These are phyloP conservation scores for Boletus vermiculosoides DNA, from an alignment of 768 basidiomycete genomes.

Conservation along the genomic window DNA sequence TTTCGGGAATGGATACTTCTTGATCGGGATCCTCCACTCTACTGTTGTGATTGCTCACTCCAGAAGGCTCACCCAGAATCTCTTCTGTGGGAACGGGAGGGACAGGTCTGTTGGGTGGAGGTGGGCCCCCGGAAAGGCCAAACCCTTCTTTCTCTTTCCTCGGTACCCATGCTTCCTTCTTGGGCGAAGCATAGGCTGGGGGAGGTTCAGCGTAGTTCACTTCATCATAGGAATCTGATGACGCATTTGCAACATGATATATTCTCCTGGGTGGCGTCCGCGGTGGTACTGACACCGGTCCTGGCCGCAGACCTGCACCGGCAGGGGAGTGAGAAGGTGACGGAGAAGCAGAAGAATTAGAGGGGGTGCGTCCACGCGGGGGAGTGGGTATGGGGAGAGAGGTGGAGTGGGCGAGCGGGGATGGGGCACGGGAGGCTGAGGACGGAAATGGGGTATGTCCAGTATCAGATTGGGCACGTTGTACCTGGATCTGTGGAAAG, in stretches of 20 bases:
- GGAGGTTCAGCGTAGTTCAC: constrained; percentile 40
- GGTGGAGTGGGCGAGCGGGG: constrained; percentile 26
- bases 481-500: constrained; percentile 28
- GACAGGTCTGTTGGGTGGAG: constrained; percentile 18
- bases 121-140: not conserved
- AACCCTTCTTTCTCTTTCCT: constrained; percentile 22
- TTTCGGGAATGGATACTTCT: not conserved
- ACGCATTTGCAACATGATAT: constrained; percentile 43
- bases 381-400: constrained; percentile 21
- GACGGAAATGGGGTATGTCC: constrained; percentile 10
- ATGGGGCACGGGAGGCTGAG: constrained; percentile 12
- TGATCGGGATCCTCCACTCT: constrained; percentile 3
- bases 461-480: constrained; percentile 21
- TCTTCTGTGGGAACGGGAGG: constrained; percentile 15
- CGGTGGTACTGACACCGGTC: constrained; percentile 16
- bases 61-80: constrained; percentile 8
- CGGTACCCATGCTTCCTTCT: constrained; percentile 1
- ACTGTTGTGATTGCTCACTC: not conserved
- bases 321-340: constrained; percentile 9
- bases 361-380: constrained; percentile 3
- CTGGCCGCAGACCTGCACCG: not conserved
- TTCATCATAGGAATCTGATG: constrained; percentile 23
- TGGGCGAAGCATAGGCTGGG: constrained; percentile 42
- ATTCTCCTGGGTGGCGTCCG: constrained; percentile 39
- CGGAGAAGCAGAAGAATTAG: constrained; percentile 10